Base-by-base conservation (phyloP, 2,329 filamentous ascomycete species). In the Lasiodiplodia hormozganensis region DNA sequence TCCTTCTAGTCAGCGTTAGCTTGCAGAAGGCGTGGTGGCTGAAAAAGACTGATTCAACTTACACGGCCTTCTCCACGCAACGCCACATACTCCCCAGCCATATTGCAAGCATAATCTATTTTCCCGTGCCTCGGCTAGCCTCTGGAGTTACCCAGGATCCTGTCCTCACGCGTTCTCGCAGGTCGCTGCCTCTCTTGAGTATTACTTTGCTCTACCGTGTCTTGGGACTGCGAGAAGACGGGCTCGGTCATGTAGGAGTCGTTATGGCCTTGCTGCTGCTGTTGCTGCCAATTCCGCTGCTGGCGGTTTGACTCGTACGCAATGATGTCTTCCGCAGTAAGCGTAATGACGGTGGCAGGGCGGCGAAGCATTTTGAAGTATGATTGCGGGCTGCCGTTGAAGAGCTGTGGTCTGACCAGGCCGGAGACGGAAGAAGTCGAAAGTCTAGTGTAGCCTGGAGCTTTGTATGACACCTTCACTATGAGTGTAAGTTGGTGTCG, bases 311-410 rank as follows among this genome's bases (percentile, higher is more conserved):
- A 89, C 75, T 93, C 90, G 80, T 92, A 92, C 66, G 86, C 83
- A 49, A 89, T 88, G 49, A 93, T 84, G 77, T 93, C 91, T 75
- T 92, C 89, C 58, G 88, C 83, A 2, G 90, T 92, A 71, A 93
- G 86, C 67, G 85, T 83, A 70, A 93, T 87, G 16, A 87, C 86
- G 57, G 91, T 93, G 12, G 90, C 86, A 18, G 88, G 86, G 56
- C 90, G 87, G 73, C 89, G 88, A 72, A 91, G 88, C 89, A 91
- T 90, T 8, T 43, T 79, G 70, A 47, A 47, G 79, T 69, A 47
- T 47, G 21, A 23, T 52, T 34, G 58, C 25, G 25, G 8, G 18
- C n/a, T 34, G 38, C 4, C n/a, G 52, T 34, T 12, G 34, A 11
- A 2, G 10, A 34, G 51, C 10, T 53, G 6, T 23, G 21, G 51